Base-by-base conservation (phyloP, 768 basidiomycete species). In the Leucocoprinus birnbaumii region DNA sequence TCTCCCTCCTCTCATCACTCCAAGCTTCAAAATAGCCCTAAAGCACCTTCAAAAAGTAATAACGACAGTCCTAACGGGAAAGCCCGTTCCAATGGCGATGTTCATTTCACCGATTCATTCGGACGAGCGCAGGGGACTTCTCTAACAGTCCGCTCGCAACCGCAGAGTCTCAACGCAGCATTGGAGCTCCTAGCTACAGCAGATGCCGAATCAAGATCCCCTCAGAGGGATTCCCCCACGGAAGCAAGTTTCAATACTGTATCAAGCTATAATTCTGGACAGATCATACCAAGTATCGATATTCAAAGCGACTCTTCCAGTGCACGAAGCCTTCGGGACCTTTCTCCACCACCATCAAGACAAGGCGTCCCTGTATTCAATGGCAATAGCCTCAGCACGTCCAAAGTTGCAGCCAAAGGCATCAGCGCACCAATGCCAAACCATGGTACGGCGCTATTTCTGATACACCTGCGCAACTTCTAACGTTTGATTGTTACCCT, bases 401-500 rank as follows among this genome's bases (percentile, higher is more conserved):
- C 76, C 78, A 3, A 78, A 73, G 69, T 84, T 46, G 78, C 77
- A 43, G 86, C 85, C 26, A 89, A 82, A 66, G 74, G 74, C 42
- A 91, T 91, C 50, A 83, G 89, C 60, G 73, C 62, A 16, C 89
- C 89, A 6, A 80, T 89, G 19, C 74, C 83, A 19, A 87, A 93
- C 64, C 79, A 82, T 65, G 83, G 90, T 89, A 57, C 55, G 79
- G 67, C 11, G 19, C 10, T 51, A 48, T 56, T 37, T 49, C 27
- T n/a, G 35, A 16, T 8, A 7, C 31, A 4, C 45, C 34, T 50
- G 26, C 53, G 10, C 43, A 40, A n/a, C 56, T 26, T 51, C 7
- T 54, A 51, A 61, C 49, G 53, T 53, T n/a, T 53, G 46, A 55
- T 42, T 54, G 19, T 11, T 34, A 26, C 19, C 35, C 37, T 51